A percentile compares a stretch with the other conserved stretches of the same genome.
Conservation (phyloP, 108 stramenopile species). For the Fragilaria crotonensis region DNA sequence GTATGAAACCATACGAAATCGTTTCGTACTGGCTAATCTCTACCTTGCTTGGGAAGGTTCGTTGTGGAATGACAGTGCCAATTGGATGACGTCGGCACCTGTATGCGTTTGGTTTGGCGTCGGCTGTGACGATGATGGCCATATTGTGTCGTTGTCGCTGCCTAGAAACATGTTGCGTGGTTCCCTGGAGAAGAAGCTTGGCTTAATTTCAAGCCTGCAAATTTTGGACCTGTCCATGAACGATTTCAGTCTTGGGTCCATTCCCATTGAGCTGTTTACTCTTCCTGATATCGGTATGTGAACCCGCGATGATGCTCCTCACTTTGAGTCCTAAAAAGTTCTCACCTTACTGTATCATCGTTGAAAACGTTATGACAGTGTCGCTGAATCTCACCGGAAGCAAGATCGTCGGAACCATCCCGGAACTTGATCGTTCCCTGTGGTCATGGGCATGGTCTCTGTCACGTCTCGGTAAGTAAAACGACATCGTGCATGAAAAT, state of each 20-base stretch:
- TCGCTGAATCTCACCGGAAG: background rate
- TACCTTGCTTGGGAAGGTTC: constrained; percentile 7
- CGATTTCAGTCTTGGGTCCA: background rate
- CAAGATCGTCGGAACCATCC: background rate
- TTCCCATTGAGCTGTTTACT: background rate
- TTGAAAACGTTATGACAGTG: too few relatives aligned
- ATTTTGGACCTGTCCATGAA: background rate
- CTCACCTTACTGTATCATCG: too few relatives aligned
- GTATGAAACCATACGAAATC: background rate
- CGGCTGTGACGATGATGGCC: constrained; percentile 16
- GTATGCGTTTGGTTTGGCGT: constrained; percentile 67
- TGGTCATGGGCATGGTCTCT: too few relatives aligned
- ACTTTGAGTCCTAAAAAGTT: too few relatives aligned
- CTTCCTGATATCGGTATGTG: background rate
- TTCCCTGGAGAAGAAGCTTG: background rate
- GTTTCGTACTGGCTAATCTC: background rate
- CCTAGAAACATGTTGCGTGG: constrained; percentile 1
- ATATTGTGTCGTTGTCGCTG: background rate
- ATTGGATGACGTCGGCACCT: constrained; percentile 19
- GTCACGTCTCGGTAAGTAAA: too few relatives aligned
- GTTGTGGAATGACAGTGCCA: constrained; percentile 17
- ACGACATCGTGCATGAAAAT: too few relatives aligned
- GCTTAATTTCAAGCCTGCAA: background rate
- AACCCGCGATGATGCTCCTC: too few relatives aligned
- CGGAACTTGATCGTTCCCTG: background rate